These are phyloP conservation scores for Endoconidiophora polonica DNA, from an alignment of 2,329 filamentous ascomycete genomes.

Conservation along the genomic window DNA sequence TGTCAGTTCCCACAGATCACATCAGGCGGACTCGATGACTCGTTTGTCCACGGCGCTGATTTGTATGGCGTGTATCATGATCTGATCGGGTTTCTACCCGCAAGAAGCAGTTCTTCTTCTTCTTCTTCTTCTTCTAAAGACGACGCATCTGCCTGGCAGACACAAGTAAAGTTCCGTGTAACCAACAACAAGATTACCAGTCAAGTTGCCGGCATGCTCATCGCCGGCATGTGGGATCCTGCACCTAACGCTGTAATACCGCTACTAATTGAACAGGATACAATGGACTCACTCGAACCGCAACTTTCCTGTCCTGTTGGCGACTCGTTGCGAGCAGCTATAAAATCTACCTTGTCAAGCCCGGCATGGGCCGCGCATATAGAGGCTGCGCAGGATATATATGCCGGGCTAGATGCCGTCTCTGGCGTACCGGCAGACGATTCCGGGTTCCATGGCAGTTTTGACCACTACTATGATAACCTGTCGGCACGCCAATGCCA, in stretches of 20 bases:
- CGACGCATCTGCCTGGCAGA: slow-evolving; percentile 21
- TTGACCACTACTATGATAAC: slow-evolving; percentile 78
- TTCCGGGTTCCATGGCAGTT: slow-evolving; percentile 48
- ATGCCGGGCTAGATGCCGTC: slow-evolving; percentile 44
- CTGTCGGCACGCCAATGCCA: slow-evolving; percentile 67
- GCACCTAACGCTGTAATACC: not conserved
- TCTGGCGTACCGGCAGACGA: slow-evolving; percentile 44
- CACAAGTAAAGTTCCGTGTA: slow-evolving; percentile 47
- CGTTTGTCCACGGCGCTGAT: slow-evolving; percentile 60
- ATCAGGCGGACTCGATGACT: slow-evolving; percentile 51
- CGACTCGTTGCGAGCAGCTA: slow-evolving; percentile 24
- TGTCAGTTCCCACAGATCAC: slow-evolving; percentile 77
- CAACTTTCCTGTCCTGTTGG: slow-evolving; percentile 48
- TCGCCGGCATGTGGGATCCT: slow-evolving; percentile 49
- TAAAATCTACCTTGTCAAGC: slow-evolving; percentile 26
- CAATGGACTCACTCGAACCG: slow-evolving; percentile 58
- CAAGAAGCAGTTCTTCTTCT: no score
- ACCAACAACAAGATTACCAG: slow-evolving; percentile 72
- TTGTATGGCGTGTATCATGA: slow-evolving; percentile 60
- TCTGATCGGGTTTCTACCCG: slow-evolving; percentile 46
- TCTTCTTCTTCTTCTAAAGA: slow-evolving; percentile 18
- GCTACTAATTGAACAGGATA: slow-evolving; percentile 24
- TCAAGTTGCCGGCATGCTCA: slow-evolving; percentile 61
- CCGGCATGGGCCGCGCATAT: slow-evolving; percentile 49
- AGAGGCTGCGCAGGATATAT: slow-evolving; percentile 36